Conservation (phyloP, 2,329 filamentous ascomycete species). For the Penicillium sp. region DNA sequence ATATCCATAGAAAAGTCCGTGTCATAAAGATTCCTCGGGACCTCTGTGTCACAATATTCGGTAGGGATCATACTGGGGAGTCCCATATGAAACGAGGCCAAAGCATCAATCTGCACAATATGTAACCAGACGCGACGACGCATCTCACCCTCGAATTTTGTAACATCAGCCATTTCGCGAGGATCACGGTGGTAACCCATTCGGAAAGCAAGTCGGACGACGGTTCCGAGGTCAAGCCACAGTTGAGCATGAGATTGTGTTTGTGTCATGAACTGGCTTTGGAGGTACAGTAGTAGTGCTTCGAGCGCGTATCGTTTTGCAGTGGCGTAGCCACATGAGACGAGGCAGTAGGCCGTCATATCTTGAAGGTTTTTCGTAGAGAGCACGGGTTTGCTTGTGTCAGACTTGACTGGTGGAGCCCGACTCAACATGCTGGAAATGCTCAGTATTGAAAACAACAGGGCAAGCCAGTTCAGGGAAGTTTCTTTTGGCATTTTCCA, state of each 20-base stretch:
- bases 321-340: neutral
- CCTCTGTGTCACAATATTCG: slow-evolving; percentile 62
- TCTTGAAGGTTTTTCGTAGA: neutral
- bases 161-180: slow-evolving; percentile 56
- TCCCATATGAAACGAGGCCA: slow-evolving; percentile 67
- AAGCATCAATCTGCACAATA: slow-evolving; percentile 60
- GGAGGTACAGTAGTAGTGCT: neutral
- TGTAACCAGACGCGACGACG: slow-evolving; percentile 47
- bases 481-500: neutral
- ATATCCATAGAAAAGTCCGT: slow-evolving; percentile 61
- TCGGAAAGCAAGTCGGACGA: slow-evolving; percentile 54
- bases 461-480: neutral
- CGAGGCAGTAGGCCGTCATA: neutral
- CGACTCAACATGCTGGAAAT: neutral
- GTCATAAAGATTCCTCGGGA: slow-evolving; percentile 65
- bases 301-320: neutral
- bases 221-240: slow-evolving; percentile 1
- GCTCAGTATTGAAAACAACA: neutral
- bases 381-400: neutral
- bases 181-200: slow-evolving; percentile 67
- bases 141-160: slow-evolving; percentile 62
- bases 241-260: neutral
- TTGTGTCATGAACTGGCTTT: neutral
- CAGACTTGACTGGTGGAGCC: neutral
- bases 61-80: slow-evolving; percentile 64